Evolutionary conservation across 164 flowering plant genomes (phyloP).

Genomic region (Buxus sempervirens): DNA sequence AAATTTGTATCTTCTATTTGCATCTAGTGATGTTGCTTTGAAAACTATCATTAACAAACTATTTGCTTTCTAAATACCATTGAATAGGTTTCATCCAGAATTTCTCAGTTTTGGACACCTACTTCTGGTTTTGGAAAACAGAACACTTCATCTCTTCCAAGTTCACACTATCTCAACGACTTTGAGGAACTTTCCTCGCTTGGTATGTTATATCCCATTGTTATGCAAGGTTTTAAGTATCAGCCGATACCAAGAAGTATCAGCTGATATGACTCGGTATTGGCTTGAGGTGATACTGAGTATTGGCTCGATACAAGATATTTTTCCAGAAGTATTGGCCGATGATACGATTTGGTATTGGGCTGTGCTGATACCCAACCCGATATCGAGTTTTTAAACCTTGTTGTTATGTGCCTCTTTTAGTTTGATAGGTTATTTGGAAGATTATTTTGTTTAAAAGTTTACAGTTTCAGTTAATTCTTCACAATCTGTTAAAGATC

Average conservation of each 20-base stretch:
- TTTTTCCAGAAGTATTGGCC: too few relatives aligned
- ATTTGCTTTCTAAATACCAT: not conserved
- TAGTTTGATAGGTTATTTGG: not conserved
- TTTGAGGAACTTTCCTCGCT: conserved; percentile 89
- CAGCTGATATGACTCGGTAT: too few relatives aligned
- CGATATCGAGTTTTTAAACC: too few relatives aligned
- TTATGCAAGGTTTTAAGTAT: too few relatives aligned
- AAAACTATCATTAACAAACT: not conserved
- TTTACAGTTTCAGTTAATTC: too few relatives aligned
- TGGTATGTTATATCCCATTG: conserved; percentile 32
- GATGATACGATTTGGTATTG: too few relatives aligned
- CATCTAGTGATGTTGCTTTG: not conserved
- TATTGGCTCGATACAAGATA: too few relatives aligned
- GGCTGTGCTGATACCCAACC: too few relatives aligned
- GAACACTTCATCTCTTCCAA: conserved; percentile 38
- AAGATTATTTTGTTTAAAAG: not conserved
- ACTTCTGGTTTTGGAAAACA: conserved; percentile 46
- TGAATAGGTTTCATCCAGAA: conserved; percentile 55
- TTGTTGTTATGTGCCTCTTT: not conserved
- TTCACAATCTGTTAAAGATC: not conserved
- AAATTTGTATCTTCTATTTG: not conserved
- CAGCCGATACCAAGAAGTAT: too few relatives aligned
- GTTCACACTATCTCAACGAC: conserved; percentile 88
- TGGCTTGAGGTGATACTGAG: too few relatives aligned
- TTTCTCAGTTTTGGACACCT: conserved; percentile 75